Conservation (phyloP, 2,329 filamentous ascomycete species). For the Juglanconis sp. region DNA sequence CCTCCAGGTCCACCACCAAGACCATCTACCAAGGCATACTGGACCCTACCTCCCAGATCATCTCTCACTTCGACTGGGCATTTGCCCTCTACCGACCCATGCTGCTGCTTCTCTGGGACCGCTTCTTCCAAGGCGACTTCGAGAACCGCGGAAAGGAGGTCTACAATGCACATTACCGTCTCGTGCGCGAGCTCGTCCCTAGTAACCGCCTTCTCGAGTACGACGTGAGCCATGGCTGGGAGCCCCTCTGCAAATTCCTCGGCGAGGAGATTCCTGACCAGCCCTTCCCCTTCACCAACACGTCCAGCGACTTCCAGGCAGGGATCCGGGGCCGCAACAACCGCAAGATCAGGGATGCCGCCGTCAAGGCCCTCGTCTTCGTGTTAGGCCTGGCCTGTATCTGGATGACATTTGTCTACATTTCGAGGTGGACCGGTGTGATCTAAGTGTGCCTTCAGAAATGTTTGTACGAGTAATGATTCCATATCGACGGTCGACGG, state of each 20-base stretch:
- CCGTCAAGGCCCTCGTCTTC: slow-evolving; percentile 1
- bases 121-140: slow-evolving; percentile 17
- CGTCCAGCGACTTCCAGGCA: slow-evolving; percentile 6
- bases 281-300: slow-evolving; percentile 34
- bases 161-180: slow-evolving; percentile 12
- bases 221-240: slow-evolving; percentile 37
- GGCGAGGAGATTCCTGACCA: slow-evolving; percentile 31
- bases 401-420: slow-evolving; percentile 15
- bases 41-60: slow-evolving; percentile 12
- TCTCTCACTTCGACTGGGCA: slow-evolving; percentile 19
- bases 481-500: background rate
- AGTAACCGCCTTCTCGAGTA: slow-evolving; percentile 34
- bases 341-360: slow-evolving; percentile 6
- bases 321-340: slow-evolving; percentile 11
- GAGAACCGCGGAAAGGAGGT: slow-evolving; percentile 16
- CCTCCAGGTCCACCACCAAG: slow-evolving; percentile 17
- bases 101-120: slow-evolving; percentile 16
- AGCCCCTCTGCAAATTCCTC: slow-evolving; percentile 38
- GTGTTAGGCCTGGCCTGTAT: slow-evolving; percentile 12
- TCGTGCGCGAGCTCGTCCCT: slow-evolving; percentile 26
- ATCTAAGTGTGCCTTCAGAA: background rate
- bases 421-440: slow-evolving; percentile 11
- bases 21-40: slow-evolving; percentile 15
- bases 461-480: background rate
- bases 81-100: slow-evolving; percentile 17